A percentile compares a stretch with the other conserved stretches of the same genome.
These are phyloP conservation scores for Abrus pulchellus DNA, from an alignment of 306 rosid species.

Conservation along the genomic window DNA sequence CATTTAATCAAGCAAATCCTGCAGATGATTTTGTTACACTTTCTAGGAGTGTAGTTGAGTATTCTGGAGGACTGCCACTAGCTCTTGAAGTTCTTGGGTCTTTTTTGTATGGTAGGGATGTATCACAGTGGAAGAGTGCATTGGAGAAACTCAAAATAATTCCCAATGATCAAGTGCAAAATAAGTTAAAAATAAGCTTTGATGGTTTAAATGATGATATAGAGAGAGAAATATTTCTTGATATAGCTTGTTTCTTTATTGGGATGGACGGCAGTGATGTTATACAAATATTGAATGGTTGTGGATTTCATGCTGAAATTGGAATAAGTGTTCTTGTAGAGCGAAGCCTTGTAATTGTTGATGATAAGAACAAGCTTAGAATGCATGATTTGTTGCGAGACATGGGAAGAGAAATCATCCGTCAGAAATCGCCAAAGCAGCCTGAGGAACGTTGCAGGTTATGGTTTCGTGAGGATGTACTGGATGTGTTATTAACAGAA, in stretches of 20 bases:
- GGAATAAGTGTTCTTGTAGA: conserved; percentile 25
- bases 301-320: neutral
- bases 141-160: neutral
- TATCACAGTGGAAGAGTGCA: neutral
- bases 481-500: neutral
- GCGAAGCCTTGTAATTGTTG: conserved; percentile 20
- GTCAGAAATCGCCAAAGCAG: neutral
- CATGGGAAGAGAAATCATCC: conserved; percentile 47
- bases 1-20: conserved; percentile 29
- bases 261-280: conserved; percentile 32
- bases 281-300: neutral
- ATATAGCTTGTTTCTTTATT: conserved; percentile 44
- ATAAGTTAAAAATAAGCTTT: conserved; percentile 37
- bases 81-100: conserved; percentile 31
- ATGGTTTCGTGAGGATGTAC: conserved; percentile 25
- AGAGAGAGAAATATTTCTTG: conserved; percentile 34
- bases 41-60: neutral
- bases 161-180: neutral
- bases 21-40: neutral
- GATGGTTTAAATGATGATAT: conserved; percentile 13
- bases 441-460: conserved; percentile 8
- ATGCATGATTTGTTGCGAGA: conserved; percentile 41
- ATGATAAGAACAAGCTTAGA: conserved; percentile 23
- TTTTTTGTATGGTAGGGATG: neutral
- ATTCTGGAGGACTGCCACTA: conserved; percentile 30